Base-by-base conservation (phyloP, 257 asterid genomes). In the Striga asiatica region DNA sequence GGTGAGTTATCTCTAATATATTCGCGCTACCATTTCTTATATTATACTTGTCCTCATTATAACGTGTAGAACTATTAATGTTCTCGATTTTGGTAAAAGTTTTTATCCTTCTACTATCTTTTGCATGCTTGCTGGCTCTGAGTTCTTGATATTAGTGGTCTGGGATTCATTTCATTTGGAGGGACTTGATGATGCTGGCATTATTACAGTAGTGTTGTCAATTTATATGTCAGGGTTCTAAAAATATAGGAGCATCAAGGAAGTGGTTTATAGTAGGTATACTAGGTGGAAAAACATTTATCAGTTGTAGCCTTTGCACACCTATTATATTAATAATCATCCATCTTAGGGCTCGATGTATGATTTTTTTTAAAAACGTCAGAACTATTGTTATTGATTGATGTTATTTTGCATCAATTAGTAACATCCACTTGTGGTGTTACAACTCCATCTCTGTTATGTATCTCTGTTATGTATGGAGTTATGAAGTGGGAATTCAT, bases 1-100 rank as follows among this genome's bases (percentile, higher is more conserved):
- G 96, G 98, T 87, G 84, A 82, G 96, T 61, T 67, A 66, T 53
- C 61, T 65, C 68, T 47, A 29, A 13, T 34, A 43, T 56, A 41
- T 39, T 53, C 42, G 19, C 19, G 18, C 34, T 28, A n/a, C n/a
- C n/a, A n/a, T n/a, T n/a, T n/a, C n/a, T n/a, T n/a, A n/a, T 1
- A 13, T 50, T 25, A 35, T 38, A 34, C 14, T 50, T 38, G 32
- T 27, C 0, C 14, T 25, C 3, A 27, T n/a, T 42, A 6, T 52
- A 9, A 27, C 28, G 32, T 50, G 47, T 46, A 45, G 35, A 20
- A n/a, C 29, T 47, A 14, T 48, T 19, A 39, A 20, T 42, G 41
- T 73, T 37, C 43, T 60, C 46, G 27, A 38, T 29, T 48, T 32
- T 23, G 25, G 19, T 48, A 59, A 28, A 64, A 57, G 9, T n/a